Conservation (phyloP, 208 protist genomes). For the Angomonas ambiguus region DNA sequence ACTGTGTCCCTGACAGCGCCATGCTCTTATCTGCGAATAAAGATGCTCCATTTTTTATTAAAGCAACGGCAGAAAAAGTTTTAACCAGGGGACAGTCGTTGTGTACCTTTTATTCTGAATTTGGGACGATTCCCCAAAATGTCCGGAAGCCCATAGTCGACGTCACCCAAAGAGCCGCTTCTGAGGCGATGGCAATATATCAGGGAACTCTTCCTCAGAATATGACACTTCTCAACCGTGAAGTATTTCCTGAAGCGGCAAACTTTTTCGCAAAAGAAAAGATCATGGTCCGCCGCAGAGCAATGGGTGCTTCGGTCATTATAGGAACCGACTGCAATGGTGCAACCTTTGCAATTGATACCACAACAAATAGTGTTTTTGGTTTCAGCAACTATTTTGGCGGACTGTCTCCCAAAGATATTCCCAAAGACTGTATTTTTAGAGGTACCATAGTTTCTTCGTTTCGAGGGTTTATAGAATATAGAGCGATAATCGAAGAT, state of each 20-base stretch:
- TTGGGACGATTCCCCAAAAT: constrained; percentile 45
- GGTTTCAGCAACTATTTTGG: constrained; percentile 59
- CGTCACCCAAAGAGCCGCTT: constrained; percentile 20
- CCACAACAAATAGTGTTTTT: constrained; percentile 48
- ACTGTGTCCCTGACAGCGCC: constrained; percentile 15
- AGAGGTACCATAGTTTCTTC: constrained; percentile 54
- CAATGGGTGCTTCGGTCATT: constrained; percentile 39
- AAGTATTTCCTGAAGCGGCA: constrained; percentile 54
- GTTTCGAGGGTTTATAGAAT: constrained; percentile 44
- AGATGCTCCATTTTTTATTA: constrained; percentile 47
- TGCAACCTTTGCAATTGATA: constrained; percentile 59
- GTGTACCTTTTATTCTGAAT: constrained; percentile 31
- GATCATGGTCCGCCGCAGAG: constrained; percentile 42
- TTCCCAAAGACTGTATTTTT: constrained; percentile 50
- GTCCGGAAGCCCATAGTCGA: constrained; percentile 27
- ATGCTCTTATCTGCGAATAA: constrained; percentile 24
- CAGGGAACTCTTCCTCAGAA: neutral
- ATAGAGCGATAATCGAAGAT: constrained; percentile 73
- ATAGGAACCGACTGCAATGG: constrained; percentile 48
- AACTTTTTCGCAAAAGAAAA: constrained; percentile 47
- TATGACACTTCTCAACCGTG: constrained; percentile 34
- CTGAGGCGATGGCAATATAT: constrained; percentile 27
- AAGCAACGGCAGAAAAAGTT: constrained; percentile 34
- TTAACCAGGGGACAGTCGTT: constrained; percentile 24
- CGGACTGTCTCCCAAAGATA: constrained; percentile 10